Percentiles rank a stretch among this genome's conserved stretches.
phyloP scores from a whole-genome alignment of 352 stramenopile species.

The Phytophthora hybrid region DNA sequence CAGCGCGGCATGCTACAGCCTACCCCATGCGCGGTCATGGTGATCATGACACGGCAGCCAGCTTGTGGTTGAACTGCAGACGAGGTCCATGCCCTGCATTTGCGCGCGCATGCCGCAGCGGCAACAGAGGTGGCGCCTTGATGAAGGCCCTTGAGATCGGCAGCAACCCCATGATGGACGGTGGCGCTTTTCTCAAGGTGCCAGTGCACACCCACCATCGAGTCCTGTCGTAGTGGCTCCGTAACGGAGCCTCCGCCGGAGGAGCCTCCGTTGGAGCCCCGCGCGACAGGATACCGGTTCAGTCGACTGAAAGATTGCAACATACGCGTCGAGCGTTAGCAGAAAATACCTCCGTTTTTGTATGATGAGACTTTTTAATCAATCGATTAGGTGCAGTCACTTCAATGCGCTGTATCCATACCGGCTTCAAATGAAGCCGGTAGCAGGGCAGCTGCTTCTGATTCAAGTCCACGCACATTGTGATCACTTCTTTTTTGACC shows the following conservation, averaged over 20 bases:
- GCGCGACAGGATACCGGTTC: neutral
- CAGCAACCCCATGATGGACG: neutral
- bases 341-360: neutral
- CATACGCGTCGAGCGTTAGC: neutral
- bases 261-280: no score
- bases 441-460: conserved; percentile 18
- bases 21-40: neutral
- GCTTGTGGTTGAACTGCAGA: neutral
- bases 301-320: neutral
- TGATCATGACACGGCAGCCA: neutral
- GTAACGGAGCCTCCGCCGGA: no score
- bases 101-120: neutral
- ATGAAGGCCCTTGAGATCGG: neutral
- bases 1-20: neutral
- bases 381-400: neutral
- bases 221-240: neutral
- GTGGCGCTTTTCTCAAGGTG: neutral
- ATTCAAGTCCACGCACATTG: conserved; percentile 16
- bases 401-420: neutral
- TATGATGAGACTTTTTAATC: neutral
- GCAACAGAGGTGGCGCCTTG: neutral
- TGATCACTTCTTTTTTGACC: neutral
- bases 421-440: conserved; percentile 1
- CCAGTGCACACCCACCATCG: neutral
- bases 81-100: neutral